Evolutionary conservation across 1,284 basidiomycete genomes (phyloP), one percentile per base, ranked within the genome.

Genomic region (Boletus sp.): DNA sequence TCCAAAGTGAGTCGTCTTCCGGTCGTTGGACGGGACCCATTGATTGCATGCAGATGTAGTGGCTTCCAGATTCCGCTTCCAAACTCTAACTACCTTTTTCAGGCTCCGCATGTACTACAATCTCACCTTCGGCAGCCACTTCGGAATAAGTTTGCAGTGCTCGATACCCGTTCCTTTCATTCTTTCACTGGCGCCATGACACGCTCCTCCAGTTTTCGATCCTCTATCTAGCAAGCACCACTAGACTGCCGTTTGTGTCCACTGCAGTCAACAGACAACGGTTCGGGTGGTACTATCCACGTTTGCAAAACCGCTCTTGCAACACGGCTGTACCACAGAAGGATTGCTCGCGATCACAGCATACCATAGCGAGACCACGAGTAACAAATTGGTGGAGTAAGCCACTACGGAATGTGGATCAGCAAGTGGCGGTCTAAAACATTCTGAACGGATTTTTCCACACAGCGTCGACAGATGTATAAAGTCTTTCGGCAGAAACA

Each of bases 391-490:
- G 21, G 21, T 44, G 27, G 7, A 17, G 48, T 54, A 38, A 52
- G 31, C 28, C 52, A 46, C 38, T 25, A 21, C 21, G 25, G 16
- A 19, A 48, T 33, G 33, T 57, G 8, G 4, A 16, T 27, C 44
- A 25, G 33, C 31, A 23, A 8, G 21, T 4, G 25, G 21, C 28
- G 38, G 33, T 53, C 13, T 52, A 55, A 63, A 66, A 49, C 35
- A 30, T n/a, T n/a, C n/a, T n/a, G n/a, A n/a, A n/a, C n/a, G n/a
- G 47, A 44, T 43, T 28, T 28, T 49, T 56, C 21, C 30, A 56
- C 40, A 19, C 25, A 30, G 17, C 19, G 25, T 14, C 16, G 30
- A 35, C 37, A 25, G 37, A 25, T 61, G 62, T 71, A 69, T 66
- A 68, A 70, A 37, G 37, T 23, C 9, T 43, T 23, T 11, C 23